These are phyloP conservation scores for Ophiosphaerella korrae DNA, from an alignment of 2,329 filamentous ascomycete genomes.

Conservation along the genomic window DNA sequence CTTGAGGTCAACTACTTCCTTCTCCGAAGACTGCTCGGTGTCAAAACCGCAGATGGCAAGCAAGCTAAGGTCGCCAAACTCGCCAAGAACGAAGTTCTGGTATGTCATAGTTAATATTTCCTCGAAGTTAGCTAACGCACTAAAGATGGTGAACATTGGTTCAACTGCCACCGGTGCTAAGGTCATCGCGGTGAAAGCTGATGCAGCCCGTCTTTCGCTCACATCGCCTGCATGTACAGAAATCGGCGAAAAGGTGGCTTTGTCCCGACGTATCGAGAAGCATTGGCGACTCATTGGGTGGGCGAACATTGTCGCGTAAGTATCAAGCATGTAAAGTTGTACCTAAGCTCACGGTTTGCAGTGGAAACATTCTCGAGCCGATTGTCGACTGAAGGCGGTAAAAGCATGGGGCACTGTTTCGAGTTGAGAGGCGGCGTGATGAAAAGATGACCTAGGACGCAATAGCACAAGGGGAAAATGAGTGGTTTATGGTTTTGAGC, in stretches of 20 bases:
- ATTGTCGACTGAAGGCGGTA: constrained; percentile 30
- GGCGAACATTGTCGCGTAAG: constrained; percentile 52
- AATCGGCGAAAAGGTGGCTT: constrained; percentile 95
- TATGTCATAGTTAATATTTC: constrained; percentile 13
- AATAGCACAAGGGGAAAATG: constrained; percentile 22
- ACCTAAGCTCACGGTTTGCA: constrained; percentile 27
- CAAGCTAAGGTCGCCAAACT: constrained; percentile 99
- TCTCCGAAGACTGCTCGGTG: constrained; percentile 89
- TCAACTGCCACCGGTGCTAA: constrained; percentile 97
- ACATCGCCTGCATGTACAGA: constrained; percentile 96
- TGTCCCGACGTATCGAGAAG: constrained; percentile 97
- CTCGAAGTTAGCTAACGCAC: constrained; percentile 14
- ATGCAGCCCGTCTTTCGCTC: constrained; percentile 92
- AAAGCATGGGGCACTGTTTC: constrained; percentile 5
- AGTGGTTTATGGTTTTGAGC: constrained; percentile 37
- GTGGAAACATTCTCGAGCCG: constrained; percentile 47
- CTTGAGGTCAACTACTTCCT: constrained; percentile 99
- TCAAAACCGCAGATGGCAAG: constrained; percentile 97
- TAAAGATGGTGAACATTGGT: constrained; percentile 94
- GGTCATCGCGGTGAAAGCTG: constrained; percentile 94
- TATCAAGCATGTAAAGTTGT: constrained; percentile 10
- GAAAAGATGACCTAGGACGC: constrained; percentile 20
- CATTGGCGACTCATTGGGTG: constrained; percentile 72
- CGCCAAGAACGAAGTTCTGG: constrained; percentile 93
- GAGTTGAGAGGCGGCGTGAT: constrained; percentile 16